Base-by-base conservation (phyloP, 306 rosid genomes). In the Malus fusca region DNA sequence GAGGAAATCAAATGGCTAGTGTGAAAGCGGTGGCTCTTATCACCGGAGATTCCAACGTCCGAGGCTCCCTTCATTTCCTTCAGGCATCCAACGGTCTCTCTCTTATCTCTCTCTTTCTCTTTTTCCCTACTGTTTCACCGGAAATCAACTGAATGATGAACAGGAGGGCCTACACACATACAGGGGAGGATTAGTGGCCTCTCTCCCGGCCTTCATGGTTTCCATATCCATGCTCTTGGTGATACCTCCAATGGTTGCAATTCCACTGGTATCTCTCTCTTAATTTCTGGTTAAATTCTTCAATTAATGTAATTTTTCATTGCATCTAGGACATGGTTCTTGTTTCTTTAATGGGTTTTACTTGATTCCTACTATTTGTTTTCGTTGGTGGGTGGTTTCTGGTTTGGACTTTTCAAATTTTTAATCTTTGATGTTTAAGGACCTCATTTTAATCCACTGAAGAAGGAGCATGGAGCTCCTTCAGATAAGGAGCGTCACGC, bases 241-340 rank as follows among this genome's bases (percentile, higher is more conserved):
- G 97, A 94, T 85, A 92, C 97, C 69, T 90, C 97, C 53, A 94
- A 94, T 63, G 97, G 98, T n/a, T 94, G 98, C 87, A 31, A 88
- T 81, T 95, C 98, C 74, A 95, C 96, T 42, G 97, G 97, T 94
- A 88, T 23, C 8, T 44, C 48, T 3, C 77, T 69, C 43, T 77
- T 9, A 26, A 7, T 35, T 73, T 63, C 23, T 11, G 26, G n/a
- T 77, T 48, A 2, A 25, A 25, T 21, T 66, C n/a, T 51, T 17
- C 11, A 9, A 5, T 56, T n/a, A 22, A 64, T 44, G 51, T 46
- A 71, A 6, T 52, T 31, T 69, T 43, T 11, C 19, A 30, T 56
- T 43, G 40, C 8, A 71, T 70, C 6, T 33, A 35, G 37, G 51
- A 65, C 40, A 1, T n/a, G 12, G 9, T 58, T 14, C 55, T 8